Evolutionary conservation across 2,329 filamentous ascomycete species (phyloP).

Genomic region (Neodidymelliopsis sp.): DNA sequence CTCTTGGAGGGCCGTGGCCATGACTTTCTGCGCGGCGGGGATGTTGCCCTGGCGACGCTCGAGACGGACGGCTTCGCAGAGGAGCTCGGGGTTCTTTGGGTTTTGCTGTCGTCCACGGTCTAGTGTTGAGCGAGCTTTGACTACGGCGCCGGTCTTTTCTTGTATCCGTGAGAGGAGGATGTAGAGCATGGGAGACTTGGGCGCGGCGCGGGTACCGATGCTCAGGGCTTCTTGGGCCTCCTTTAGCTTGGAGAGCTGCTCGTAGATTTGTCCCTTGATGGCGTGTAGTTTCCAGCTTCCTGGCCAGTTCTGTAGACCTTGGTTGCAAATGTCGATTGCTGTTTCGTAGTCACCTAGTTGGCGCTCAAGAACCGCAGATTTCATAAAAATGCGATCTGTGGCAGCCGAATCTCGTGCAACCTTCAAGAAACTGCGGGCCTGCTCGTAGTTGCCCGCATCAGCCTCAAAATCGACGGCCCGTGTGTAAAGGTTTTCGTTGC

Average conservation of each 20-base stretch:
- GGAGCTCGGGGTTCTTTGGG: slow-evolving; percentile 83
- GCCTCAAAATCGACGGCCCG: slow-evolving; percentile 96
- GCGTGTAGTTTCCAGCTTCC: slow-evolving; percentile 91
- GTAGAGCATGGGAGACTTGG: slow-evolving; percentile 86
- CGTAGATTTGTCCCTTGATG: slow-evolving; percentile 98
- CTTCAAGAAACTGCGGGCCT: slow-evolving; percentile 81
- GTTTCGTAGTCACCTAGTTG: slow-evolving; percentile 80
- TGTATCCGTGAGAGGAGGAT: slow-evolving; percentile 88
- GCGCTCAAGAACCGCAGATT: slow-evolving; percentile 91
- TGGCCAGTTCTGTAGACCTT: slow-evolving; percentile 87
- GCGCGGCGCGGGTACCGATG: slow-evolving; percentile 85
- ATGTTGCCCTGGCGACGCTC: slow-evolving; percentile 87
- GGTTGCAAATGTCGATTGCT: slow-evolving; percentile 85
- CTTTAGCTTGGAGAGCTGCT: slow-evolving; percentile 77
- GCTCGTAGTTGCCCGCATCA: slow-evolving; percentile 81
- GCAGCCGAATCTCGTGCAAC: slow-evolving; percentile 87
- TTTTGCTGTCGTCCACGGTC: slow-evolving; percentile 89
- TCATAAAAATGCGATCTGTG: slow-evolving; percentile 97
- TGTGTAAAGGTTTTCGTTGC: slow-evolving; percentile 98
- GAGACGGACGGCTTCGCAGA: slow-evolving; percentile 92
- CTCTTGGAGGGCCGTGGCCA: slow-evolving; percentile 92
- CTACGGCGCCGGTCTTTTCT: slow-evolving; percentile 80
- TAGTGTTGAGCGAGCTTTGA: slow-evolving; percentile 93
- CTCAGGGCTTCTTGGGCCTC: slow-evolving; percentile 91
- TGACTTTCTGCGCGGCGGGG: slow-evolving; percentile 84